Conservation (phyloP, 2,329 filamentous ascomycete species). For the Fusarium fracticaudum region DNA sequence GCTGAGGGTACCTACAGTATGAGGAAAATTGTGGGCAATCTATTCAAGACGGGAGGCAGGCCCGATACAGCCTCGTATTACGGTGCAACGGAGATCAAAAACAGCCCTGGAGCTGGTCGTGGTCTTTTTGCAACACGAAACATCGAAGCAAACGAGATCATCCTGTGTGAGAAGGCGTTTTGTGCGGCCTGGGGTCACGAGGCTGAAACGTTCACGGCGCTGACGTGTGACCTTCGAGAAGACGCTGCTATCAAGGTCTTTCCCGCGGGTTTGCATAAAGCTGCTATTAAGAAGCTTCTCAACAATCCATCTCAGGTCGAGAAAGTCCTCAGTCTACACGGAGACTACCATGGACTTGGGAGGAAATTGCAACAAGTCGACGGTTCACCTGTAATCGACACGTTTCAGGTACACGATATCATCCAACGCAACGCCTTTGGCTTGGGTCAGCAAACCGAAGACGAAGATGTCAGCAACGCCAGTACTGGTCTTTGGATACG, state of each 20-base stretch:
- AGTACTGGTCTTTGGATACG: slow-evolving; percentile 52
- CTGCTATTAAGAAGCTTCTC: slow-evolving; percentile 40
- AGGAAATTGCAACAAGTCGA: slow-evolving; percentile 39
- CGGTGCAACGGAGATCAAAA: slow-evolving; percentile 40
- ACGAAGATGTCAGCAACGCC: slow-evolving; percentile 44
- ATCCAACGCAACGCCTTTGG: slow-evolving; percentile 49
- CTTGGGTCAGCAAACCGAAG: slow-evolving; percentile 39
- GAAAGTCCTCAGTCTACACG: slow-evolving; percentile 36
- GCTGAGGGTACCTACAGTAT: slow-evolving; percentile 36
- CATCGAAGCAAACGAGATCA: slow-evolving; percentile 44
- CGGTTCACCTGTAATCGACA: slow-evolving; percentile 39
- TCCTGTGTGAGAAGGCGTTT: slow-evolving; percentile 50
- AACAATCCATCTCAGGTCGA: slow-evolving; percentile 41
- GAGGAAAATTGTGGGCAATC: slow-evolving; percentile 25
- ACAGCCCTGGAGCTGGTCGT: slow-evolving; percentile 44
- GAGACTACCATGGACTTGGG: slow-evolving; percentile 42
- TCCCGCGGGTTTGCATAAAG: slow-evolving; percentile 45
- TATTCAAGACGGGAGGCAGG: slow-evolving; percentile 43
- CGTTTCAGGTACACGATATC: slow-evolving; percentile 48
- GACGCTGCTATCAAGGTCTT: slow-evolving; percentile 42
- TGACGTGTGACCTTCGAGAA: slow-evolving; percentile 48
- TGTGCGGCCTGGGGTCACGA: slow-evolving; percentile 47
- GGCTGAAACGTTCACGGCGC: slow-evolving; percentile 40
- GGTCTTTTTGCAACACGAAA: slow-evolving; percentile 50
- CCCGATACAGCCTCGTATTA: slow-evolving; percentile 45